phyloP scores from a whole-genome alignment of 768 basidiomycete genomes.

The Suillus lakei region DNA sequence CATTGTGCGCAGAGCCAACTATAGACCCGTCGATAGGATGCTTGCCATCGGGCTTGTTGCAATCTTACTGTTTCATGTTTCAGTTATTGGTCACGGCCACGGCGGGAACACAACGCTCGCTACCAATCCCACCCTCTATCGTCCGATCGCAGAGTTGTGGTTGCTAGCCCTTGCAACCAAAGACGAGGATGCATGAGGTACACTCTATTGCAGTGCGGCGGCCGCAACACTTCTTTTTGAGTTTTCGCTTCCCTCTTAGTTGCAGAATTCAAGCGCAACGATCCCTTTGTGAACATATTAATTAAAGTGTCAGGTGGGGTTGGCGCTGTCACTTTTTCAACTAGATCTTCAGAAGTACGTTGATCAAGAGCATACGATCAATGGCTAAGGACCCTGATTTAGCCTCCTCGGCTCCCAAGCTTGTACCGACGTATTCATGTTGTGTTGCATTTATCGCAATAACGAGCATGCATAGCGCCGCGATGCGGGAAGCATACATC shows the following conservation, averaged over 20 bases:
- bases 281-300: background rate
- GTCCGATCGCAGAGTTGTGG: background rate
- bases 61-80: background rate
- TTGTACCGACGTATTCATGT: no score
- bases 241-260: no score
- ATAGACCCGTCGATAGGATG: background rate
- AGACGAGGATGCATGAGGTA: background rate
- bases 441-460: background rate
- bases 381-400: background rate
- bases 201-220: no score
- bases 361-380: background rate
- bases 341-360: background rate
- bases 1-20: background rate
- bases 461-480: background rate
- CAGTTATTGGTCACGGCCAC: background rate
- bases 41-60: background rate
- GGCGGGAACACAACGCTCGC: background rate
- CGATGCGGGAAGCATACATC: constrained; percentile 1
- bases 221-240: background rate
- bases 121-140: background rate
- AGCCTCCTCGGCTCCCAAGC: no score
- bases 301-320: background rate
- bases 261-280: background rate
- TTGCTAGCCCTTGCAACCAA: background rate
- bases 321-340: background rate